Conservation (phyloP, 2,329 filamentous ascomycete genomes). For the Hypoxylon sp. region DNA sequence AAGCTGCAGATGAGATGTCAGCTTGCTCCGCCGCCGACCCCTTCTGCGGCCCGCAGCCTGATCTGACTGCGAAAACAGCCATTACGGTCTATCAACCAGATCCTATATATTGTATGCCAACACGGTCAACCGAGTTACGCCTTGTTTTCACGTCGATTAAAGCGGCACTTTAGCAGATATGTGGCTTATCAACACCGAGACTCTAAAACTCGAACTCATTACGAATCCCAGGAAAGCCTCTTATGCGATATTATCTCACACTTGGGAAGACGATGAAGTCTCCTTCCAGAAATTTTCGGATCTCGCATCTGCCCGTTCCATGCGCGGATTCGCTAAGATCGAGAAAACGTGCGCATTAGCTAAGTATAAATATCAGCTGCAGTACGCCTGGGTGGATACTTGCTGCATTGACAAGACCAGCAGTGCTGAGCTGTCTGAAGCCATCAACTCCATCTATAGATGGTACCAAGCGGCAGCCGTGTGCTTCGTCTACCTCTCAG, state of each 20-base stretch:
- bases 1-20: conserved; percentile 5
- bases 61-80: neutral
- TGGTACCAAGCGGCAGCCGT: conserved; percentile 37
- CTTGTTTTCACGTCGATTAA: neutral
- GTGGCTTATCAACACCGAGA: conserved; percentile 36
- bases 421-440: conserved; percentile 37
- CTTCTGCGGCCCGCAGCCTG: neutral
- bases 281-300: conserved; percentile 28
- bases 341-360: conserved; percentile 27
- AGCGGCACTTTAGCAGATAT: conserved; percentile 17
- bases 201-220: conserved; percentile 23
- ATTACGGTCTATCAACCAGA: neutral
- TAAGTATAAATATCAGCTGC: neutral
- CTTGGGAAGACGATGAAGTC: conserved; percentile 33
- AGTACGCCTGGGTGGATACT: conserved; percentile 41
- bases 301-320: neutral
- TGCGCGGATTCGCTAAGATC: conserved; percentile 32
- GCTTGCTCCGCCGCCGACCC: conserved; percentile 8
- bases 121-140: neutral
- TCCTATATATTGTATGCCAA: neutral
- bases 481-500: conserved; percentile 38
- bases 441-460: conserved; percentile 43
- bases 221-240: conserved; percentile 5
- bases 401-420: conserved; percentile 43
- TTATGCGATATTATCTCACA: conserved; percentile 40